Evolutionary conservation across 176 grass and related monocot species (phyloP).

Genomic region (Oryza longistaminata): DNA sequence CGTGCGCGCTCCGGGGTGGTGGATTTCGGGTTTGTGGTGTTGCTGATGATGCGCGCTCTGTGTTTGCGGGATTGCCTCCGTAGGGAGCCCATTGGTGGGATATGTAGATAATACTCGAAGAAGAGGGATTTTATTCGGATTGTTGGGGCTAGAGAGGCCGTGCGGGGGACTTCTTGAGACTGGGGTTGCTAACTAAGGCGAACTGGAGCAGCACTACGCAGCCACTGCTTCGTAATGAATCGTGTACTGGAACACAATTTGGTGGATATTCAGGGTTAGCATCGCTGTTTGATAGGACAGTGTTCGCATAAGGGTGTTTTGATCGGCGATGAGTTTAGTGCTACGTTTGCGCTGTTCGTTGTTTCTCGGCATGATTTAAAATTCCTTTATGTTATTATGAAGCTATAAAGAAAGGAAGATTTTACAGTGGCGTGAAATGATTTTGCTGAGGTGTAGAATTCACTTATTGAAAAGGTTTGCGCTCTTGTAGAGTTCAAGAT

Average conservation of each 20-base stretch:
- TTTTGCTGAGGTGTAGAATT: not conserved
- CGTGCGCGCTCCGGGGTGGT: not conserved
- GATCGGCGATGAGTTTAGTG: too few relatives aligned
- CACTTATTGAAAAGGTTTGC: not conserved
- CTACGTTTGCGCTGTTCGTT: too few relatives aligned
- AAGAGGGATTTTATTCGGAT: not conserved
- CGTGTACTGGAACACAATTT: too few relatives aligned
- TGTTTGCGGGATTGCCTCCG: conserved; percentile 21
- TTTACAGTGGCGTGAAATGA: not conserved
- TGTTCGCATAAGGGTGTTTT: not conserved
- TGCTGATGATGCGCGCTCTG: not conserved
- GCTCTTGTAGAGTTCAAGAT: not conserved
- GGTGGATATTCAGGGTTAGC: too few relatives aligned
- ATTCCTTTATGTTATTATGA: not conserved
- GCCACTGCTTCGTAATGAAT: too few relatives aligned
- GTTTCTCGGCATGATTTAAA: too few relatives aligned
- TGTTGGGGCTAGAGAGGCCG: not conserved
- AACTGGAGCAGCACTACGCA: too few relatives aligned
- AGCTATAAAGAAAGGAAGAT: not conserved
- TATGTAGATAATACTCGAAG: not conserved
- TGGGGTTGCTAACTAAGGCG: not conserved
- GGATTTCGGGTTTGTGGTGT: not conserved
- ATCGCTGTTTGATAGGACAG: not conserved
- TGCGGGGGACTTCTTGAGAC: not conserved
- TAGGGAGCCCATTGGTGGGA: not conserved